phyloP scores from a whole-genome alignment of 2,329 filamentous ascomycete genomes.

The Aplosporella prunicola region DNA sequence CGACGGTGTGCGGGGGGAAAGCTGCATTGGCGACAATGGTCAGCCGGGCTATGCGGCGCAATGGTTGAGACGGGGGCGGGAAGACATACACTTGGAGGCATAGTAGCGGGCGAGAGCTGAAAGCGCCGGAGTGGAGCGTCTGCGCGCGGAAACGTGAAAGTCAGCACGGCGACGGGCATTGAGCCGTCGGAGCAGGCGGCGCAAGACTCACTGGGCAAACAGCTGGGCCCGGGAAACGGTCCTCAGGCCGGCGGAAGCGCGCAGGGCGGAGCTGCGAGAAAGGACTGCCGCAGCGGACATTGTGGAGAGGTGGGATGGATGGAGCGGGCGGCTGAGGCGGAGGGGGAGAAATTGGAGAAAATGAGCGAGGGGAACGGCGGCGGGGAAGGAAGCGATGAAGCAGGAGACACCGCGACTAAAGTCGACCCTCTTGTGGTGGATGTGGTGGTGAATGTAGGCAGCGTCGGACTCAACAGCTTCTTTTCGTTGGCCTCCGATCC shows the following conservation, averaged over 20 bases:
- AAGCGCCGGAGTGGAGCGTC: conserved; percentile 41
- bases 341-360: conserved; percentile 12
- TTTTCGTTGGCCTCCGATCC: conserved; percentile 9
- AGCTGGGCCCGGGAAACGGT: conserved; percentile 29
- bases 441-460: too few relatives aligned
- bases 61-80: too few relatives aligned
- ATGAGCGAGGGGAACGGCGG: conserved; percentile 5
- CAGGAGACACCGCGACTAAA: too few relatives aligned
- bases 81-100: conserved; percentile 53
- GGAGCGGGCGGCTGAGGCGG: conserved; percentile 21
- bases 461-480: conserved; percentile 8
- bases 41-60: too few relatives aligned
- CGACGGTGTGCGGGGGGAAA: conserved; percentile 86
- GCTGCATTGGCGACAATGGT: conserved; percentile 44
- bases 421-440: too few relatives aligned
- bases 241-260: conserved; percentile 34
- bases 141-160: conserved; percentile 21
- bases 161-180: conserved; percentile 10
- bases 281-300: conserved; percentile 47
- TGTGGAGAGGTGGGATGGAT: conserved; percentile 21
- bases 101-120: conserved; percentile 56
- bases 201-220: conserved; percentile 23
- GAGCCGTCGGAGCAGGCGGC: not conserved
- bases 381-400: conserved; percentile 3
- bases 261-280: conserved; percentile 33